Base-by-base conservation (phyloP, 2,329 filamentous ascomycete genomes). In the Sclerotinia nivalis region DNA sequence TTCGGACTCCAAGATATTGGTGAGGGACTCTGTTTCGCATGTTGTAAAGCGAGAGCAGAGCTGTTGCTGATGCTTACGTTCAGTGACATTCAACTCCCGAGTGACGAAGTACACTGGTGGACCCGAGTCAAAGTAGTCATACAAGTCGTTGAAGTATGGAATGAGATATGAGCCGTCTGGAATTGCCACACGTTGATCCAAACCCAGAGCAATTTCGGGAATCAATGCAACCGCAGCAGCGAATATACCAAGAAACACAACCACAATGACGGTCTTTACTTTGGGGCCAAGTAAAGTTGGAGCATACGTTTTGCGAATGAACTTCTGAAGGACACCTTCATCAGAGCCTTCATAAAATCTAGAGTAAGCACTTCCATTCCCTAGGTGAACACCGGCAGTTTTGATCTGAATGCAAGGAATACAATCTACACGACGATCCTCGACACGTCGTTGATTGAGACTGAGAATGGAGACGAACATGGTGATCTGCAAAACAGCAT, bases 91-190 rank as follows among this genome's bases (percentile, higher is more conserved):
- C 58, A 96, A 84, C 62, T 91, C 87, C 28, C 90, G 88, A 3
- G 94, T 93, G 59, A 99, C 93, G 79, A 99, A 99, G 80, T 98
- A 99, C 10, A 99, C 93, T 0, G 96, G 96, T 62, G 96, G 95
- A 0, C 96, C 96, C 22, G 89, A 90, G 71, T 94, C 92, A 75
- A 98, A 91, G 79, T 99, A 99, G 71, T 89, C 89, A 79, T 97
- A 97, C 43, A 99, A 84, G 78, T 99, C 96, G 77, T 98, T 93
- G 81, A 99, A 99, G 80, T 97, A 99, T 13, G 91, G 88, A 72
- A 99, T 97, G 65, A 99, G 84, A 79, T 99, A 99, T 1, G 95
- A 98, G 76, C 93, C 94, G 73, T 92, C 92, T 0, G 96, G 96
- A 70, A 99, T 91, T 15, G 96, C 96, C 68, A 97, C 95, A 25